Evolutionary conservation across 2,329 filamentous ascomycete genomes (phyloP), one percentile per base, ranked within the genome.

Genomic region (Karstenula rhodostoma): DNA sequence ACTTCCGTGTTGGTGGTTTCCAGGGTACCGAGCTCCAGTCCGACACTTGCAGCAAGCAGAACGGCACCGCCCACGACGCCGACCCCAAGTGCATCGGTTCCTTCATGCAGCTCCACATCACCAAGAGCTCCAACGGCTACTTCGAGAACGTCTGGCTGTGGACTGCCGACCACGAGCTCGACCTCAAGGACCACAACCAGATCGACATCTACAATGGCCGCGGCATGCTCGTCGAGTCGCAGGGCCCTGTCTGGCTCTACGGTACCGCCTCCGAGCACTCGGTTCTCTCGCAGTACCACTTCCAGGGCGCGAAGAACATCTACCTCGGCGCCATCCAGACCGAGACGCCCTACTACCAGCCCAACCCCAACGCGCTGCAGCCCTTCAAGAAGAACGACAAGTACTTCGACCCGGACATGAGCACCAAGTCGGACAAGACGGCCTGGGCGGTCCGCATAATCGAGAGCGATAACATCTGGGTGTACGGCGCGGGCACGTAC

Each of bases 61-160:
- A 91, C 44, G 83, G 84, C 53, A 80, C 82, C 15, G 85, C 83
- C 6, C 87, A 90, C 53, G 77, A 79, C 3, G 85, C 89, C 66
- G 88, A 91, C 64, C 73, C 85, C 2, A 81, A 87, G 37, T 97
- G 93, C 79, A 84, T 90, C 40, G 93, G 89, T 35, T 86, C 91
- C 27, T 95, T 92, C 54, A 79, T 87, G 77, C 79, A 87, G 50
- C 79, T 88, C 62, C 85, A 87, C 71, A 76, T 86, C 56, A 87
- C 85, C 35, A 77, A 82, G 63, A 72, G 78, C 40, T 83, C 83
- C 19, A 90, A 87, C 40, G 87, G 87, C 48, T 96, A 96, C 80
- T 82, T 96, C 47, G 94, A 97, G 82, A 96, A 96, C 81, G 88
- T 85, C 49, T 96, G 92, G 92, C 89, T 92, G 78, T 96, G 93